Conservation (phyloP, 805 yeast species). For the Pichia manshurica region DNA sequence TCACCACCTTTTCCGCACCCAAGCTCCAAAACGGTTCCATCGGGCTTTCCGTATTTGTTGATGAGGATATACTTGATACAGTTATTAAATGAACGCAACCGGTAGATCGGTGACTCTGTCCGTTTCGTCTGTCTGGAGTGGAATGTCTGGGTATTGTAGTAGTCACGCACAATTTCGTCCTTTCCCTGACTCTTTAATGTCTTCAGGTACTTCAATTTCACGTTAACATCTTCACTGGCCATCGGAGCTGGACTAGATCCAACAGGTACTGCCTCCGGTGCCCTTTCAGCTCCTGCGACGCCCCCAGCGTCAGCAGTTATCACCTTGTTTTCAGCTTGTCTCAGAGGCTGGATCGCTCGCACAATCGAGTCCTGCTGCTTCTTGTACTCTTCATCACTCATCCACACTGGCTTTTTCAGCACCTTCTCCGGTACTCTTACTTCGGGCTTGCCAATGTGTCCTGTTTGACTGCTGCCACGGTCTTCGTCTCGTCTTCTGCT, state of each 20-base stretch:
- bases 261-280: no score
- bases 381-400: constrained; percentile 27
- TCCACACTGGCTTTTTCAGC: constrained; percentile 30
- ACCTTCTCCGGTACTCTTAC: neutral
- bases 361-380: constrained; percentile 19
- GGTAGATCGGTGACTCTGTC: constrained; percentile 74
- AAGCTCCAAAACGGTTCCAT: constrained; percentile 66
- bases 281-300: no score
- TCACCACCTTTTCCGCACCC: constrained; percentile 99
- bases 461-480: neutral
- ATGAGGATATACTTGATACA: constrained; percentile 83
- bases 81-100: constrained; percentile 84
- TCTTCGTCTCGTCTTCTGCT: constrained; percentile 14
- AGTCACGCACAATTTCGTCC: constrained; percentile 69
- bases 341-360: constrained; percentile 7
- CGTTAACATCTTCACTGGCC: constrained; percentile 18
- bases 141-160: constrained; percentile 80
- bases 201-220: constrained; percentile 23
- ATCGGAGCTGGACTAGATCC: constrained; percentile 13
- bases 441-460: neutral
- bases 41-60: constrained; percentile 53
- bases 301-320: no score
- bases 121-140: constrained; percentile 59
- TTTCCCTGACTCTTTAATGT: constrained; percentile 34
- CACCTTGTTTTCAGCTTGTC: no score